Evolutionary conservation across 2,329 filamentous ascomycete genomes (phyloP), one percentile per base, ranked within the genome.

Genomic region (Tricladium varicosporioides): DNA sequence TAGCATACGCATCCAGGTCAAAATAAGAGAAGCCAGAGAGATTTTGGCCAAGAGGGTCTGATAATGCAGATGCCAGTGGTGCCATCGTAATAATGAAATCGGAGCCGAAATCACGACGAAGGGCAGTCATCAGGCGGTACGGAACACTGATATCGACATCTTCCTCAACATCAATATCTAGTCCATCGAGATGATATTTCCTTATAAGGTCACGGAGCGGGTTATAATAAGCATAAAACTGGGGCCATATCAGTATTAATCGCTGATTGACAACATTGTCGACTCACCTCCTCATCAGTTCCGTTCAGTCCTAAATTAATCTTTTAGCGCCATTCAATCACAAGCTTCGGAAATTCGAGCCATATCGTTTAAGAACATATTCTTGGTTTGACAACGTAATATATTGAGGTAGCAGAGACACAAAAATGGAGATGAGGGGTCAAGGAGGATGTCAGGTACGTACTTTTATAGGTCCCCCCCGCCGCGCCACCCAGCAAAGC

Each of bases 11-110:
- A 69, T 95, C 90, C 1, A 96, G 81, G 13, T 84, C 76, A 42
- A 83, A 78, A 72, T 96, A 95, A 69, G 84, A 80, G 72, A 96
- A 96, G 0, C 91, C 91, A 52, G 87, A 91, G 7, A 95, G 79
- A 69, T 89, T 88, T 32, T 86, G 80, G 36, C 85, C 72, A 11
- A 79, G 72, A 48, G 64, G 64, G 33, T 65, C 70, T 43, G 89
- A 72, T 42, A 92, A 75, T 0, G 89, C 90, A 1, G 88, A 86
- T 2, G 89, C 88, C 2, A 94, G 89, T 1, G 91, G 91, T 0
- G 91, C 88, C 18, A 95, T 76, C 0, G 89, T 90, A 66, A 94
- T 87, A 65, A 92, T 78, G 71, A 94, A 94, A 9, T 69, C 68
- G 0, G 77, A 69, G 14, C 87, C 87, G 66, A 92, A 88, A 73